Base-by-base conservation (phyloP, 768 basidiomycete species). In the Pleurotus giganteus region DNA sequence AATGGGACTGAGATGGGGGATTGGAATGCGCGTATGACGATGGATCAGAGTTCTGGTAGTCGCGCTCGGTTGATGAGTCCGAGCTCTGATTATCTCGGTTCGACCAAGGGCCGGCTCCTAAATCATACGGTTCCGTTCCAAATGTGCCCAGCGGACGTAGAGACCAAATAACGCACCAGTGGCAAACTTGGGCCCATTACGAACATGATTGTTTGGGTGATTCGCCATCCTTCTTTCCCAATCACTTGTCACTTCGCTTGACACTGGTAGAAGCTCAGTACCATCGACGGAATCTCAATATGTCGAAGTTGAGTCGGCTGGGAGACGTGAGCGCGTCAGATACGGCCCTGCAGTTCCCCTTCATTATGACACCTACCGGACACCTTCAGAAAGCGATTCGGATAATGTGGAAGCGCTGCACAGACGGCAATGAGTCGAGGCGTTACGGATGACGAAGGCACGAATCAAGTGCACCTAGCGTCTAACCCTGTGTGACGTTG, bases 61-160 rank as follows among this genome's bases (percentile, higher is more conserved):
- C 49, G 23, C 49, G 49, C 49, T 50, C 49, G 15, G 49, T 50
- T 34, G 49, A 50, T 11, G 49, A 50, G 36, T 50, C 49, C 23
- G 49, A 50, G 21, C 49, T 50, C 34, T 31, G 29, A 31, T 50
- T 50, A 19, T 50, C 49, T 23, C 32, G 15, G 49, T 36, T 50
- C 19, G 49, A 50, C 49, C 49, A 50, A 34, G 49, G 49, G 19
- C 49, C 49, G 12, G 49, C 49, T 34, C 49, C 49, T 50, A 8
- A 32, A 23, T 4, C 23, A 23, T 19, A 29, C 15, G n/a, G n/a
- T n/a, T n/a, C n/a, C n/a, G 26, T 47, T 32, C n/a, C n/a, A 15
- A 7, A 47, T 27, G 8, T 21, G 46, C 15, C 46, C 15, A 45
- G 11, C 13, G n/a, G 6, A n/a, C 2, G 13, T 9, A 28, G 31